Conservation (phyloP, 2,329 filamentous ascomycete species). For the Pyrenophora tritici-repentis region DNA sequence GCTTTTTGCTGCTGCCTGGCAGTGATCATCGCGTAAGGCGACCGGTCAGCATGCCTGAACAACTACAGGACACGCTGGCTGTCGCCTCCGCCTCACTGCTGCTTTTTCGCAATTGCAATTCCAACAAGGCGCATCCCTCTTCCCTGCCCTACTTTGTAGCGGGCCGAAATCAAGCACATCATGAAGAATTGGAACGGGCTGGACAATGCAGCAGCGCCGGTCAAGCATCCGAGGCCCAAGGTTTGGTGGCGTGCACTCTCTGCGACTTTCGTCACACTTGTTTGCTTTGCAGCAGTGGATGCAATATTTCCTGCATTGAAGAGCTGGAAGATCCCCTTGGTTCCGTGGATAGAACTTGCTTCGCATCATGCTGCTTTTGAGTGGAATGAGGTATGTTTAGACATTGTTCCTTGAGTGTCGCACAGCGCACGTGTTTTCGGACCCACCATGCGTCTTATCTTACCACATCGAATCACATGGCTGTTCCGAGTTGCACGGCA, state of each 20-base stretch:
- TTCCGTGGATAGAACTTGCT: slow-evolving; percentile 3
- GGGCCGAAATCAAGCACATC: slow-evolving; percentile 8
- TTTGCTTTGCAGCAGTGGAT: slow-evolving; percentile 25
- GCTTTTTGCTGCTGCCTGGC: slow-evolving; percentile 11
- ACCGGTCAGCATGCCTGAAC: background rate
- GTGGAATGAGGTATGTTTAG: slow-evolving; percentile 32
- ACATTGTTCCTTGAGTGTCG: slow-evolving; percentile 5
- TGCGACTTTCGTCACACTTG: slow-evolving; percentile 22
- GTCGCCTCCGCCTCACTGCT: slow-evolving; percentile 11
- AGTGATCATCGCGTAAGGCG: slow-evolving; percentile 1
- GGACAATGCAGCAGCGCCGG: slow-evolving; percentile 12
- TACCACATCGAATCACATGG: slow-evolving; percentile 8
- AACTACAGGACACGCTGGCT: slow-evolving; percentile 1
- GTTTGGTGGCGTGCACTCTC: slow-evolving; percentile 16
- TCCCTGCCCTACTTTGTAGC: background rate
- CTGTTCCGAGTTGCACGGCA: slow-evolving; percentile 2
- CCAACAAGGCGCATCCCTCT: background rate
- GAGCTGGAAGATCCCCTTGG: slow-evolving; percentile 9
- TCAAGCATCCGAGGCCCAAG: slow-evolving; percentile 16
- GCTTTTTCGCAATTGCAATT: background rate
- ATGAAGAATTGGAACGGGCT: slow-evolving; percentile 31
- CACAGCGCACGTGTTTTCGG: slow-evolving; percentile 7
- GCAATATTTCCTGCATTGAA: slow-evolving; percentile 23
- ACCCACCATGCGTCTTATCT: slow-evolving; percentile 6
- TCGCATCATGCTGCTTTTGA: slow-evolving; percentile 14